Evolutionary conservation across 2,329 filamentous ascomycete genomes (phyloP).

Genomic region (Neofusicoccum parvum): DNA sequence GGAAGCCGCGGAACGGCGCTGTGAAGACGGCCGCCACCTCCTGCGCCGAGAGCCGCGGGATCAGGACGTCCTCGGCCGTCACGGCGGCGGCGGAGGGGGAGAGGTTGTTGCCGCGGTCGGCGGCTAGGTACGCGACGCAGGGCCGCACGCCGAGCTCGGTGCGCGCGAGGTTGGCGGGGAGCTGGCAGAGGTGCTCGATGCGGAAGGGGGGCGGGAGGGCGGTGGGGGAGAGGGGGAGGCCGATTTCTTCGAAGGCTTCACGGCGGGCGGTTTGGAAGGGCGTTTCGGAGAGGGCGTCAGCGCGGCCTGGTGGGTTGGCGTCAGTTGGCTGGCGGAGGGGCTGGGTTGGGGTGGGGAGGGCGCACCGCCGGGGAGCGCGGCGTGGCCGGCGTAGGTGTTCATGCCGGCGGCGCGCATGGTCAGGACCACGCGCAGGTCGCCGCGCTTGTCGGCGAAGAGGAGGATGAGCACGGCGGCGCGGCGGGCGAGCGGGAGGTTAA

Average conservation of each 20-base stretch:
- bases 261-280: conserved; percentile 80
- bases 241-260: conserved; percentile 92
- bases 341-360: no score
- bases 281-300: conserved; percentile 57
- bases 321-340: conserved; percentile 48
- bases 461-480: conserved; percentile 87
- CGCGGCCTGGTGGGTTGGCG: conserved; percentile 27
- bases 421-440: conserved; percentile 71
- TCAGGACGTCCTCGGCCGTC: conserved; percentile 64
- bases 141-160: conserved; percentile 54
- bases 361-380: conserved; percentile 79
- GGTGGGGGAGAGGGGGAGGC: conserved; percentile 68
- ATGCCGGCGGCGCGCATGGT: conserved; percentile 63
- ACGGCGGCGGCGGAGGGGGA: not conserved
- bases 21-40: conserved; percentile 96
- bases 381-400: conserved; percentile 75
- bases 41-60: conserved; percentile 79
- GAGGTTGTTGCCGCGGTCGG: not conserved
- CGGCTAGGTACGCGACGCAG: conserved; percentile 63
- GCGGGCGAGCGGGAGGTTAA: conserved; percentile 59
- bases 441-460: conserved; percentile 79
- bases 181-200: conserved; percentile 83
- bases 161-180: conserved; percentile 62
- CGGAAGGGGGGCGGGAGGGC: conserved; percentile 75
- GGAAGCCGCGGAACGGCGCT: conserved; percentile 82